Base-by-base conservation (phyloP, 2,329 filamentous ascomycete genomes). In the Ophiostoma angusticollis region DNA sequence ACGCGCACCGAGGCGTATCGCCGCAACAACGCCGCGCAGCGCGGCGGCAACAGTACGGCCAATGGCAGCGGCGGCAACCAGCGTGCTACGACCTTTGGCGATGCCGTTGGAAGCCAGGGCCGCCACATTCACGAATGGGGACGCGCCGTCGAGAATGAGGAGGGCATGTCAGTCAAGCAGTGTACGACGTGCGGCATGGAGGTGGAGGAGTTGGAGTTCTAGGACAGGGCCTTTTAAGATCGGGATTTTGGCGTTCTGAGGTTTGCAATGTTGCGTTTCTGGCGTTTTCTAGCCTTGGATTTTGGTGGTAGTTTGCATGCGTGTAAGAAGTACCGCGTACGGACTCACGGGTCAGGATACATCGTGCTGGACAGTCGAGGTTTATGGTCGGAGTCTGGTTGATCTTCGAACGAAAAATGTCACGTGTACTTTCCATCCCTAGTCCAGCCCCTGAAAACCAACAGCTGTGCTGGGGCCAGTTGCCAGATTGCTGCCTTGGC, bases 81-180 rank as follows among this genome's bases (percentile, higher is more conserved):
- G n/a, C n/a, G 59, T 16, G 67, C 69, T 11, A 64, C 61, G 29
- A 67, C 65, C 42, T 94, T 95, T 63, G 86, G 89, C 0, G 84
- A 94, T 57, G 70, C 71, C 37, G 68, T 95, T 18, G 74, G 70
- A 5, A 67, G 64, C 32, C 69, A 70, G 6, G 74, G 74, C 13
- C 81, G 74, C 52, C 91, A 98, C 65, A 80, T 86, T 37, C 91
- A 98, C 63, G 82, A 93, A 56, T 98, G 91, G 72, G 79, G 76
- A 0, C 67, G 78, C 43, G 64, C 76, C 24, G 71, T 89, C 7
- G 75, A 80, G 58, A 76, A 75, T 46, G 72, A 72, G 49, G 69
- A 74, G 12, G 89, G 86, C 0, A 74, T 82, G 66, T 83, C 73
- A 29, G 75, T 84, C 39, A 95, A 93, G 70, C 85, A 71, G 1